A percentile compares a stretch with the other conserved stretches of the same genome.
phyloP scores from a whole-genome alignment of 805 yeast genomes.

The Metschnikowia gruessii region DNA sequence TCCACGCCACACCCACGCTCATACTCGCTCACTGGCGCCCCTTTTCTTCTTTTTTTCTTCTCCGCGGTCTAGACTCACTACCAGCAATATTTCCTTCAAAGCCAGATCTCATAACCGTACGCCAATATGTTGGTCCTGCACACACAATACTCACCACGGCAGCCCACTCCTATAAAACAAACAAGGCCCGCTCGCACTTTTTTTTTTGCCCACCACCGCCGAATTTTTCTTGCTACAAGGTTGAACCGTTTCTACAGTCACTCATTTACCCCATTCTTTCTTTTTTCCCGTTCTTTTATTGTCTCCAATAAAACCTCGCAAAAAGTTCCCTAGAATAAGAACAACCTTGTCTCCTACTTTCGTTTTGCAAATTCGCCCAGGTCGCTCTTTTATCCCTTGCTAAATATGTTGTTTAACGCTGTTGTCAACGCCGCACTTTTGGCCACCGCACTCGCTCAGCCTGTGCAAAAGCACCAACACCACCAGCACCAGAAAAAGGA shows the following conservation, averaged over 20 bases:
- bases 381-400: neutral
- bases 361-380: conserved; percentile 7
- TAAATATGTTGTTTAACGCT: conserved; percentile 46
- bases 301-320: neutral
- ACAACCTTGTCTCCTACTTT: conserved; percentile 20
- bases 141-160: too few relatives aligned
- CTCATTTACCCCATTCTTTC: conserved; percentile 27
- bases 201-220: neutral
- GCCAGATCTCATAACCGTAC: conserved; percentile 6
- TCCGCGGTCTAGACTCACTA: conserved; percentile 10
- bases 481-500: conserved; percentile 50
- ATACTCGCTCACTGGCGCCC: too few relatives aligned
- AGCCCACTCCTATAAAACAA: conserved; percentile 2
- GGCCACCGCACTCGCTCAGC: conserved; percentile 55
- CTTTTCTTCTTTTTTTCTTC: too few relatives aligned
- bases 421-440: conserved; percentile 49
- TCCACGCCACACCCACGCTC: too few relatives aligned
- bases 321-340: conserved; percentile 23
- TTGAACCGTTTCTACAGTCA: conserved; percentile 34
- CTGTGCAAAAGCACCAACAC: conserved; percentile 60
- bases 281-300: conserved; percentile 12
- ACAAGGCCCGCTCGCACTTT: conserved; percentile 1
- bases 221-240: conserved; percentile 16
- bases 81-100: neutral
- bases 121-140: too few relatives aligned